Evolutionary conservation across 495 filamentous ascomycete genomes (phyloP).

Genomic region (Pseudoneurospora amorphoporcata): DNA sequence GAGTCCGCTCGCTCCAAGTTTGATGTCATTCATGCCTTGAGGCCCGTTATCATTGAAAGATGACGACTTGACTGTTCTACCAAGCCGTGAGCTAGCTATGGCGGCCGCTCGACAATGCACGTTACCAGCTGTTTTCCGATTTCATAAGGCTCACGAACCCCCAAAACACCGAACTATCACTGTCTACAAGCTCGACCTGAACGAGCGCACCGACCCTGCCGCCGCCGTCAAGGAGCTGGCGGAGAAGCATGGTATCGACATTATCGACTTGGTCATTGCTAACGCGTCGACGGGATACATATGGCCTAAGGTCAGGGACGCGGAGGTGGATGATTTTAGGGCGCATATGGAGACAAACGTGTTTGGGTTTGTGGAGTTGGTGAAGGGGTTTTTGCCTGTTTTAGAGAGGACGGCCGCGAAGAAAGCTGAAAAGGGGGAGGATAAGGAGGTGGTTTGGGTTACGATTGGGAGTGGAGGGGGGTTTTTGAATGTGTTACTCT

Average conservation of each 20-base stretch:
- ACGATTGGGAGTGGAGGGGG: constrained; percentile 23
- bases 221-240: constrained; percentile 10
- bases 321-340: constrained; percentile 17
- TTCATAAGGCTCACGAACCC: not conserved
- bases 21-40: not conserved
- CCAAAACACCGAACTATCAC: not conserved
- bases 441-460: constrained; percentile 19
- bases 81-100: not conserved
- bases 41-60: not conserved
- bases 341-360: constrained; percentile 22
- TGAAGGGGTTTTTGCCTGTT: not conserved
- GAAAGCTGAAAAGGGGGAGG: not conserved
- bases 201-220: constrained; percentile 8
- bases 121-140: not conserved
- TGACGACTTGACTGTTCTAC: not conserved
- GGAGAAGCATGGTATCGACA: constrained; percentile 11
- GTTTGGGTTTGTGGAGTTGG: constrained; percentile 13
- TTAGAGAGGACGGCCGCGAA: not conserved
- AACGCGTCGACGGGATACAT: constrained; percentile 20
- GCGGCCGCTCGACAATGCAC: not conserved
- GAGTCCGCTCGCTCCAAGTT: not conserved
- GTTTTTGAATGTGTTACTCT: constrained; percentile 12
- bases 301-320: constrained; percentile 23
- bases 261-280: constrained; percentile 22
- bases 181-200: constrained; percentile 16